Base-by-base conservation (phyloP, 2,329 filamentous ascomycete genomes). In the Aspergillus fischeri region DNA sequence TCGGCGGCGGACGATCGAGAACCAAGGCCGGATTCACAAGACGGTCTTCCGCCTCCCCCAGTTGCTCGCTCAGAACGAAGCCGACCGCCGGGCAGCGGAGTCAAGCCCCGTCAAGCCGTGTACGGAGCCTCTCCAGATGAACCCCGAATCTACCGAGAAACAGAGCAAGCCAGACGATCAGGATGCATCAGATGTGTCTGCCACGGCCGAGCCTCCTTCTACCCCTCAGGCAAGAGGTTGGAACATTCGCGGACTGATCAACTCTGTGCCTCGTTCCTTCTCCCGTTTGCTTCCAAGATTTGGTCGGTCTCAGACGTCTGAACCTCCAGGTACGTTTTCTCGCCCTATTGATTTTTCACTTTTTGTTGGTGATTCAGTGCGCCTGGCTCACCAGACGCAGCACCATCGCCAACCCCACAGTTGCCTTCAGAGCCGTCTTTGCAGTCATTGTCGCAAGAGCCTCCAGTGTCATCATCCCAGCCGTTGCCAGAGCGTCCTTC, bases 1-100 rank as follows among this genome's bases (percentile, higher is more conserved):
- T 17, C 68, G 63, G 20, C 68, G 70, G 11, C 70, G 70, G 32
- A 59, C 61, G 20, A 62, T 60, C 3, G 70, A 74, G 56, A 62
- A 61, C 25, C 60, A 67, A 51, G 73, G 72, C 11, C 65, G 67
- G 4, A 69, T 74, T 28, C 62, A 71, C 21, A 66, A 61, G n/a
- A 73, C 73, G 4, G 56, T 74, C 10, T 73, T 70, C 47, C 71
- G 70, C 17, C 56, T 73, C 29, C 67, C 71, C 17, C 56, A 72
- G 42, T 59, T 70, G 7, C 56, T 74, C n/a, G 65, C 66, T 20
- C 68, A 73, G 57, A 65, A 63, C 25, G 66, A 69, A 41, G 61
- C 67, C 17, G 67, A 72, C 53, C 63, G 67, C n/a, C 62, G 38
- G 21, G 58, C 57, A 11, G 54, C 58, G 25, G 58, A 58, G 45